These are phyloP conservation scores for Clonostachys rosea DNA, from an alignment of 2,329 filamentous ascomycete genomes.

Conservation along the genomic window DNA sequence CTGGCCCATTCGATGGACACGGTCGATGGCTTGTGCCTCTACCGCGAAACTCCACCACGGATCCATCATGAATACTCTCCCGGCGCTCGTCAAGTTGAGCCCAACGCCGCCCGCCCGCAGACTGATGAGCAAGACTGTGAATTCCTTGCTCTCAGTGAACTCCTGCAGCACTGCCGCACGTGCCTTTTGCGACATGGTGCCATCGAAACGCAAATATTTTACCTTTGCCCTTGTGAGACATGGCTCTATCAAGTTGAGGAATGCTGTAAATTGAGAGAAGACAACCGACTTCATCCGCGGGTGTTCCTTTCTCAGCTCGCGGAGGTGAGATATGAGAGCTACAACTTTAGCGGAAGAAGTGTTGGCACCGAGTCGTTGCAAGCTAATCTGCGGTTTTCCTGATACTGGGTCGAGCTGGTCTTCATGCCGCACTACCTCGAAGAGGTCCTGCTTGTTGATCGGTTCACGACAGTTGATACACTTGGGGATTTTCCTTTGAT, in stretches of 20 bases:
- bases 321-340: conserved; percentile 71
- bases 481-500: conserved; percentile 68
- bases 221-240: conserved; percentile 71
- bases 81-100: conserved; percentile 84
- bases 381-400: conserved; percentile 47
- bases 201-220: conserved; percentile 82
- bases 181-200: conserved; percentile 80
- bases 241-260: conserved; percentile 84
- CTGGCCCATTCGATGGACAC: conserved; percentile 96
- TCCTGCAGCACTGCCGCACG: conserved; percentile 73
- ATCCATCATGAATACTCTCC: conserved; percentile 97
- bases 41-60: conserved; percentile 99
- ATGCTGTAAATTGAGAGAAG: conserved; percentile 97
- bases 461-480: conserved; percentile 89
- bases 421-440: conserved; percentile 84
- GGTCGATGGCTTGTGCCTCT: conserved; percentile 95
- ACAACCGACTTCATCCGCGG: conserved; percentile 80
- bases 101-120: conserved; percentile 90
- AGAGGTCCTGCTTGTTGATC: conserved; percentile 79
- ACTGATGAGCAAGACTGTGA: conserved; percentile 75
- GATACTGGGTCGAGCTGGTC: conserved; percentile 42
- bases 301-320: conserved; percentile 59
- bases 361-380: conserved; percentile 55
- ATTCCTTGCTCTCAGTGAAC: conserved; percentile 58
- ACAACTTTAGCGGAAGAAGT: conserved; percentile 87